Base-by-base conservation (phyloP, 208 protist species). In the Phytomonas sp. region DNA sequence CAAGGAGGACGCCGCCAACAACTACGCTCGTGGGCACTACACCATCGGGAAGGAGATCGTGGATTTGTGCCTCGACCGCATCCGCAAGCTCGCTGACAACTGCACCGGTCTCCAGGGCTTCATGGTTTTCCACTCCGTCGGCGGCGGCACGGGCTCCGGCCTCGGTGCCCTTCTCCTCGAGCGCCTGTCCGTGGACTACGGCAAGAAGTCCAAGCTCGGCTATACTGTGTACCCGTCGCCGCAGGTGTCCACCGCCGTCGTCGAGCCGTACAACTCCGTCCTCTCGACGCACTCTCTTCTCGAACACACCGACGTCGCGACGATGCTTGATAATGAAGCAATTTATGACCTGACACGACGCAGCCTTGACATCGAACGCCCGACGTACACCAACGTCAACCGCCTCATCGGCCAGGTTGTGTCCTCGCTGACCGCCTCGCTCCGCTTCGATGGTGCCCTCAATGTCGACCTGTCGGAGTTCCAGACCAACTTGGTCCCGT, bases 101-200 rank as follows among this genome's bases (percentile, higher is more conserved):
- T 99, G 98, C 91, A 95, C 89, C 29, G 95, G 97, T 75, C 95
- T 99, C 4, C 98, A 99, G 88, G 98, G 98, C 76, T 99, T 99
- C 95, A 73, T 99, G 33, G 81, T 99, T 34, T 99, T 98, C 91
- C 96, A 99, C 89, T 87, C 97, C 70, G 92, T 99, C 75, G 98
- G 98, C 80, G 98, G 98, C 80, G 98, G 98, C 78, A 99, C 98
- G 43, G 98, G 98, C 73, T 99, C 98, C 62, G 98, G 98, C 78
- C 94, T 99, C 62, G 96, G 91, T 71, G 84, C 97, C 7, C 92
- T 99, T 17, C 88, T 99, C 9, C 82, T 99, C 40, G 96, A 99
- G 85, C 87, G 95, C 72, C 89, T 99, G 30, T 98, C 96, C 30
- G 72, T 69, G 51, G 70, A 73, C 62, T 73, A 73, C 70, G 95